Percentiles rank a stretch among this genome's conserved stretches.
phyloP scores from a whole-genome alignment of 805 yeast species.

The Torulaspora microellipsoides region DNA sequence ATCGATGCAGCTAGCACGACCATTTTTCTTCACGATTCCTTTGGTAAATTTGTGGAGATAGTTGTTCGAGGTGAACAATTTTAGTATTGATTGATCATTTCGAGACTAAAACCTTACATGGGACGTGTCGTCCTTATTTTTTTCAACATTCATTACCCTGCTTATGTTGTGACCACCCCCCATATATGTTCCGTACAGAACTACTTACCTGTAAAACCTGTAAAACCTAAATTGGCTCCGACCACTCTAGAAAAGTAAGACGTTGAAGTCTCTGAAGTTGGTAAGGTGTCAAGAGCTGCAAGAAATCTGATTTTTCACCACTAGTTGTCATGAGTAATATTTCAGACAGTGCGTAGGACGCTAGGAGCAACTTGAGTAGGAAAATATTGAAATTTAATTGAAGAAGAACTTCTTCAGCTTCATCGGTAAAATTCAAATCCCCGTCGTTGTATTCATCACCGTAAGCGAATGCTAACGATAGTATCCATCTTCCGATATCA shows the following conservation, averaged over 20 bases:
- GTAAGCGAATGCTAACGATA: conserved; percentile 1
- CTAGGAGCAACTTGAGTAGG: conserved; percentile 3
- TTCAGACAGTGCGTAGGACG: neutral
- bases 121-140: conserved; percentile 5
- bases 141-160: neutral
- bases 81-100: too few relatives aligned
- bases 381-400: conserved; percentile 7
- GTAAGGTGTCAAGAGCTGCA: neutral
- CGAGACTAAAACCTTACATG: neutral
- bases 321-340: conserved; percentile 3
- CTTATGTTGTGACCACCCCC: neutral
- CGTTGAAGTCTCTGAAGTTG: conserved; percentile 3
- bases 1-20: conserved; percentile 90
- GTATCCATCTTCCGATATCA: conserved; percentile 6
- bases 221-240: neutral
- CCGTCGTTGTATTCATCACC: neutral
- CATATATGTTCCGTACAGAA: neutral
- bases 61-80: too few relatives aligned
- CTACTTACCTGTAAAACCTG: neutral
- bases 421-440: neutral
- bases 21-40: conserved; percentile 33
- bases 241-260: conserved; percentile 7
- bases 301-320: neutral
- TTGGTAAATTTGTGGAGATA: too few relatives aligned
- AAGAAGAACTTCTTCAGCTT: conserved; percentile 1